Base-by-base conservation (phyloP, 805 yeast genomes). In the Ogataea kodamae region DNA sequence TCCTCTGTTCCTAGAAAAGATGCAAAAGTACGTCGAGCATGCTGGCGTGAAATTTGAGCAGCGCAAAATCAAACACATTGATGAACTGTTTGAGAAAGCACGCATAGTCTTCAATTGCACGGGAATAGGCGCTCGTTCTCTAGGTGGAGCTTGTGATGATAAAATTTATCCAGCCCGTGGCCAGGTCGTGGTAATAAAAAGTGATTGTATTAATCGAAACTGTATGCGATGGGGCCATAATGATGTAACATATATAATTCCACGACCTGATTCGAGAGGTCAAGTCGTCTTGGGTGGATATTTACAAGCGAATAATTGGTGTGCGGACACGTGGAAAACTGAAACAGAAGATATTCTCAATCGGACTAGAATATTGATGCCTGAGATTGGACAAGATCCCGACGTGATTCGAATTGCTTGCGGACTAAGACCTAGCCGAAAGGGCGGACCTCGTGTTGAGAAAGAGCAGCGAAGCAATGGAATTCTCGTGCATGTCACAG, bases 261-360 rank as follows among this genome's bases (percentile, higher is more conserved):
- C 86, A 37, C 68, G 90, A 42, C 87, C 89, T 0, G 59, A 65
- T 35, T 74, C 84, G 1, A 67, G 72, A 35, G 82, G 77, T 37
- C 80, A 81, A 43, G 68, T 84, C 18, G 69, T 85, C 26, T 65
- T 85, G 12, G 95, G 95, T 17, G 95, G 95, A 1, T 84, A 68
- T 46, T 54, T 78, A 46, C 88, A 82, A 45, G 68, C 69, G 44
- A 74, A 70, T 39, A 74, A 76, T 47, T 78, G 80, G 79, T 64
- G 73, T 9, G 73, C 71, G 2, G 81, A 76, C 40, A 74, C 86
- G 2, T 74, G 46, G 46, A 37, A 30, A 6, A 20, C 64, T 45
- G 67, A 61, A 19, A 64, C 82, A 1, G 69, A 70, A 23, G 81
- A 80, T 43, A 81, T 46, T 16, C 17, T 46, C 2, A 24, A 32